Base-by-base conservation (phyloP, 2,329 filamentous ascomycete species). In the Xylaria sp. region DNA sequence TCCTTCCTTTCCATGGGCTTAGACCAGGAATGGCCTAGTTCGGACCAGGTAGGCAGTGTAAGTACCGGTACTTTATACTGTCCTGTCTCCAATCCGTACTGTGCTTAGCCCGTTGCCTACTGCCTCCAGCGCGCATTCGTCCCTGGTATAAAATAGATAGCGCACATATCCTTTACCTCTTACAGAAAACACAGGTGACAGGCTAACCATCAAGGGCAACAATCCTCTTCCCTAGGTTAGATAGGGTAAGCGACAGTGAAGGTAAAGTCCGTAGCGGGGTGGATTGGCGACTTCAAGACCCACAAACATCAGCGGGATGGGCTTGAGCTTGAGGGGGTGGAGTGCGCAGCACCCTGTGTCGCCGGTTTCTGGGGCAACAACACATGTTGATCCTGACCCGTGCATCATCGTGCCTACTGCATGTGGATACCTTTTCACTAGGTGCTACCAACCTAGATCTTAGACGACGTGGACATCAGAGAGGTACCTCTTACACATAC, bases 401-500 rank as follows among this genome's bases (percentile, higher is more conserved):
- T 13, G 49, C 49, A 51, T 51, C 49, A 51, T 51, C 49, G 34
- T 51, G 23, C 23, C 35, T 19, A n/a, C 48, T 11, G 10, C 23
- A 35, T n/a, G 49, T 51, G 49, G 49, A 16, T 51, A 23, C 49
- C 49, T 11, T 34, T 51, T 18, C 34, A 16, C 49, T 10, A 5
- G 9, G 7, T 9, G 19, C 52, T 35, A 44, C 9, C 23, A 19
- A 44, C 47, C 34, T 54, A 51, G 18, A 30, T 23, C 13, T 34
- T 13, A n/a, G 35, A 23, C 23, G 47, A 55, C 59, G 55, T 54
- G 56, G 39, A 55, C 34, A 46, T 44, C 42, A 50, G 59, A 46
- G 44, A 30, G 9, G 37, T 13, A 42, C 23, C 23, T 30, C 49
- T 23, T 52, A 55, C 44, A 52, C 49, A 23, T 19, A 55, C 49